Percentiles rank a stretch among this genome's conserved stretches.
Evolutionary conservation across 106 monocot species (phyloP).

Genomic region (Narthecium ossifragum): DNA sequence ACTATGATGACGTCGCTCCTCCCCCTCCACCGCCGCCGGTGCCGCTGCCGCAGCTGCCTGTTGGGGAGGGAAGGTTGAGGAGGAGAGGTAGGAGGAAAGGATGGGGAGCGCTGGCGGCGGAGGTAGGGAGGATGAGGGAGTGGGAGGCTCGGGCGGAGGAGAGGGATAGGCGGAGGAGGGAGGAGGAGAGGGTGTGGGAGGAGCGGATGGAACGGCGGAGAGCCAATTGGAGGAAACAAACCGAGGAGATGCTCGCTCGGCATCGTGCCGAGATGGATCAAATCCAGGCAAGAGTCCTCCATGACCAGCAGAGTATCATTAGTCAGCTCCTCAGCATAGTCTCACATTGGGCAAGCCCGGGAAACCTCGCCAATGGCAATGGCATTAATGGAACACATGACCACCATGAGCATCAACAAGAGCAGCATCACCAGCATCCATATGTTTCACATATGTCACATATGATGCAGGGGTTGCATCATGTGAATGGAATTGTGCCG

Average conservation of each 20-base stretch:
- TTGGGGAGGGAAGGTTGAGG: background rate
- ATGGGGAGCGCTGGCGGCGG: background rate
- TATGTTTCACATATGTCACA: conserved; percentile 19
- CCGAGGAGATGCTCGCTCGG: conserved; percentile 31
- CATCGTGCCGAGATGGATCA: conserved; percentile 54
- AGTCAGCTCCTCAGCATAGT: conserved; percentile 33
- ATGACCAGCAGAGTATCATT: conserved; percentile 40
- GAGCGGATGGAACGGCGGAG: conserved; percentile 20
- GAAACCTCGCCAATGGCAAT: background rate
- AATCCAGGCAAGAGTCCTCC: conserved; percentile 30
- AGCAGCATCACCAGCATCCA: conserved; percentile 13
- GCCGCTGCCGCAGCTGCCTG: background rate
- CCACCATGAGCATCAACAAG: conserved; percentile 11
- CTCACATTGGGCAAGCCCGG: conserved; percentile 20
- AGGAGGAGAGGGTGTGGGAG: conserved; percentile 10
- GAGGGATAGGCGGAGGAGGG: background rate
- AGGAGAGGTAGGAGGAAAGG: conserved; percentile 3
- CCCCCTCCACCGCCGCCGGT: too few species aligned
- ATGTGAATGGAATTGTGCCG: conserved; percentile 32
- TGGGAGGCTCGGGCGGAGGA: background rate
- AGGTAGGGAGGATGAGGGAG: background rate
- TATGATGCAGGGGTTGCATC: conserved; percentile 44
- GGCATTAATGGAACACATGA: conserved; percentile 3
- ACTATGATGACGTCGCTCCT: conserved; percentile 11
- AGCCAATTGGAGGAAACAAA: conserved; percentile 35